phyloP scores from a whole-genome alignment of 495 filamentous ascomycete genomes.

The Rhizodiscina lignyota region DNA sequence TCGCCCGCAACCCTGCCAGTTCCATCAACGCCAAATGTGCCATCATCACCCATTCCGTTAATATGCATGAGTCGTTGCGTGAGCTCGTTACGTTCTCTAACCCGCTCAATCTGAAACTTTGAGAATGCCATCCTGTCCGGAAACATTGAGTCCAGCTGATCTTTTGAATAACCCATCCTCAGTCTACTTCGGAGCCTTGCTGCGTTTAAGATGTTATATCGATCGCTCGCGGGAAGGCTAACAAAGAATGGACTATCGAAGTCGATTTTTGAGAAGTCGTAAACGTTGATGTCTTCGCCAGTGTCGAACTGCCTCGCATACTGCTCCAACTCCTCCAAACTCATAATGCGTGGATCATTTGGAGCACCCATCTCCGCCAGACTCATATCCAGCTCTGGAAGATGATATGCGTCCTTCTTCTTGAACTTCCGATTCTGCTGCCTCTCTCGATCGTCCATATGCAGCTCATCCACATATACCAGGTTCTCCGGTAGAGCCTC shows the following conservation, averaged over 20 bases:
- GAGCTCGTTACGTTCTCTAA: constrained; percentile 80
- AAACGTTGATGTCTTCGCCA: constrained; percentile 93
- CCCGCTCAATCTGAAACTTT: constrained; percentile 86
- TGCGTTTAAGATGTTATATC: constrained; percentile 94
- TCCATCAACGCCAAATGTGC: constrained; percentile 41
- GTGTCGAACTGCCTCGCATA: constrained; percentile 83
- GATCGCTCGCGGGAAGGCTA: constrained; percentile 74
- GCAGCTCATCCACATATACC: constrained; percentile 76
- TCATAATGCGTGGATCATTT: constrained; percentile 91
- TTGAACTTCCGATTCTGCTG: constrained; percentile 57
- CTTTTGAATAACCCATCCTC: constrained; percentile 90
- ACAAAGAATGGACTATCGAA: constrained; percentile 88
- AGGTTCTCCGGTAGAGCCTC: constrained; percentile 51
- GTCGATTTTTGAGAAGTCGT: constrained; percentile 97
- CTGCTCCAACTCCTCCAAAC: constrained; percentile 75
- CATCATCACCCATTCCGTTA: constrained; percentile 69
- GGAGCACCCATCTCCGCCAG: constrained; percentile 74
- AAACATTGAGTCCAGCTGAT: constrained; percentile 91
- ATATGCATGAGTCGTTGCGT: constrained; percentile 92
- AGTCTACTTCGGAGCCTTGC: constrained; percentile 72
- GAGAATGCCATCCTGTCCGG: constrained; percentile 97
- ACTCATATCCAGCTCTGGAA: constrained; percentile 63
- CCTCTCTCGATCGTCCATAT: constrained; percentile 65
- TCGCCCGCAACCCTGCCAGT: constrained; percentile 69
- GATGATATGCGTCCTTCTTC: constrained; percentile 86